Base-by-base conservation (phyloP, 2,329 filamentous ascomycete genomes). In the Monilinia laxa region DNA sequence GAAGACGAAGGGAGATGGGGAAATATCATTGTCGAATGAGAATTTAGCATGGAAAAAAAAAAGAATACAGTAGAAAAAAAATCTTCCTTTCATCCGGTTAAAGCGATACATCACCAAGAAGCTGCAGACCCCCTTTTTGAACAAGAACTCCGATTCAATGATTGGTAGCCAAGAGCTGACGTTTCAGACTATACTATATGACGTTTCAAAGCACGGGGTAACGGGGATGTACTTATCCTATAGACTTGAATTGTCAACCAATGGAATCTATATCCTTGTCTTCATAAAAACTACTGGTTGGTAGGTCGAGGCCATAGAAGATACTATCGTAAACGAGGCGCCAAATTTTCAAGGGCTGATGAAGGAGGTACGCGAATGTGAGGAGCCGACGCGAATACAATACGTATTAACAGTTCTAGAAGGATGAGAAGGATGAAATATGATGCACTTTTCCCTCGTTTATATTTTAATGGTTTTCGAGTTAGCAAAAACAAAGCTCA, bases 181-280 rank as follows among this genome's bases (percentile, higher is more conserved):
- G 58, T 62, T 62, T 62, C 58, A 62, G 12, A 38, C 23, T 25
- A 51, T 25, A 62, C 20, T 60, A 58, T 40, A 45, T 28, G 16
- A 28, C 23, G 45, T 62, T 62, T 62, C 58, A 62, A 51, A 14
- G 58, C 45, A 51, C 38, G 31, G 28, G n/a, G 28, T 51, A 45
- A 31, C n/a, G 58, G 45, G 45, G 45, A 51, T 51, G 16, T 20
- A 28, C 25, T 45, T 40, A 25, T 57, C 31, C 31, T 20, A 25
- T 47, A 5, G n/a, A 47, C 11, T 31, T 59, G n/a, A 59, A 47
- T 59, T 42, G 56, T 49, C 56, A 59, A 59, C 56, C 18, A 28
- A 60, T 49, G 11, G 35, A 38, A 60, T 16, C 38, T n/a, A 25
- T 18, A 9, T 47, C 56, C 18, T n/a, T 31, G 18, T 58, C 40